A percentile compares a stretch with the other conserved stretches of the same genome.
These are phyloP conservation scores for Zygnema cylindricum DNA, from an alignment of 139 green algal species.

Conservation along the genomic window DNA sequence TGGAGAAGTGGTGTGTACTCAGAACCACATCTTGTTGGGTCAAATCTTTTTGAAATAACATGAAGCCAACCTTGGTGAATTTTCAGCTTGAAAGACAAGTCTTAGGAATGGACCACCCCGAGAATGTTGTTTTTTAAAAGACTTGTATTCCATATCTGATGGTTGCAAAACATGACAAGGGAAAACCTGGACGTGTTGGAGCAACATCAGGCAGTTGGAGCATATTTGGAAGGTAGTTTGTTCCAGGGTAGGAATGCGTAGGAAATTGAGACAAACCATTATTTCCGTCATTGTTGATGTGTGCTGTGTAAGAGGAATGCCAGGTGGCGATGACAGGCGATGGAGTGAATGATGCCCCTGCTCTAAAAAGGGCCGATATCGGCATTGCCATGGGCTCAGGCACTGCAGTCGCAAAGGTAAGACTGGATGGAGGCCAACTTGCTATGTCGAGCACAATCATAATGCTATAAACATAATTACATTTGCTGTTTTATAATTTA, in stretches of 20 bases:
- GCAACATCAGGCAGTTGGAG: background rate
- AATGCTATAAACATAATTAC: constrained; percentile 3
- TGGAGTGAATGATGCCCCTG: constrained; percentile 70
- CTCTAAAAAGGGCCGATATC: constrained; percentile 67
- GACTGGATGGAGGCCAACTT: constrained; percentile 8
- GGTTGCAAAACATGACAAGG: too few relatives aligned
- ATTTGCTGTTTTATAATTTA: background rate
- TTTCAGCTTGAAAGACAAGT: too few relatives aligned
- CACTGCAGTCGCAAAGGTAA: constrained; percentile 68
- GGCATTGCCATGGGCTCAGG: constrained; percentile 70
- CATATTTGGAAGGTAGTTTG: too few relatives aligned
- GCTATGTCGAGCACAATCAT: background rate
- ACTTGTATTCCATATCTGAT: too few relatives aligned
- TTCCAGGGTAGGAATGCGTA: too few relatives aligned
- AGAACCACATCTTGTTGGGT: too few relatives aligned
- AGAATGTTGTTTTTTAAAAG: too few relatives aligned
- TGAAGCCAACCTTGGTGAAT: too few relatives aligned
- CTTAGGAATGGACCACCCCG: too few relatives aligned
- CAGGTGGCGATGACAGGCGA: constrained; percentile 71
- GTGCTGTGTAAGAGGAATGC: background rate
- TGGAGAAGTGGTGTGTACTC: constrained; percentile 59
- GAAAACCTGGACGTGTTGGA: background rate
- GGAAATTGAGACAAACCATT: constrained; percentile 3
- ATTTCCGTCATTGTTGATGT: background rate
- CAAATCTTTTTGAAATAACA: too few relatives aligned